phyloP scores from a whole-genome alignment of 225 moss, liverwort and hornwort genomes.

The Sphagnum tenellum region DNA sequence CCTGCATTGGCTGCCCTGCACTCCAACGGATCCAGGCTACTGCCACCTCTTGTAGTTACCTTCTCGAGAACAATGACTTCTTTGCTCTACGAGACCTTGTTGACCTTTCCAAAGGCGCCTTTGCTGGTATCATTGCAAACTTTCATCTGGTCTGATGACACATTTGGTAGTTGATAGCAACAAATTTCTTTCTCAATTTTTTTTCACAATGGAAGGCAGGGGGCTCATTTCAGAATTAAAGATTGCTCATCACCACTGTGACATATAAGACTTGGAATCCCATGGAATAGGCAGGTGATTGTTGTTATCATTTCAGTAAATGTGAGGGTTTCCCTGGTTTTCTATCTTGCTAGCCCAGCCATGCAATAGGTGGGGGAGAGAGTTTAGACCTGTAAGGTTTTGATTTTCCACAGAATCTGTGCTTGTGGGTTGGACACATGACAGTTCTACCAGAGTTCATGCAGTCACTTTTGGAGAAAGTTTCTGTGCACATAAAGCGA shows the following conservation, averaged over 20 bases:
- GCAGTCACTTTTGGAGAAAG: slow-evolving; percentile 58
- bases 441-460: slow-evolving; percentile 76
- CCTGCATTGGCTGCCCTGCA: slow-evolving; percentile 70
- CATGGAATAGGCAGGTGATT: no score
- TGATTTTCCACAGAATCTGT: neutral
- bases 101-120: slow-evolving; percentile 93
- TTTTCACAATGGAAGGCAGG: no score
- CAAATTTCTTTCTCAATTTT: no score
- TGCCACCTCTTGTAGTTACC: slow-evolving; percentile 77
- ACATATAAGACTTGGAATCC: no score
- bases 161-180: no score
- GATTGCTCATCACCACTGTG: no score
- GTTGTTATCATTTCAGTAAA: no score
- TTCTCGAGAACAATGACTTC: slow-evolving; percentile 90
- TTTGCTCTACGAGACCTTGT: slow-evolving; percentile 92
- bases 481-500: slow-evolving; percentile 64
- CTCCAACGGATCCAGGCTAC: slow-evolving; percentile 66
- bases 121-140: slow-evolving; percentile 47
- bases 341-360: no score
- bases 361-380: neutral
- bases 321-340: no score
- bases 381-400: neutral
- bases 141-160: no score
- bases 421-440: slow-evolving; percentile 2
- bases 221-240: no score